Base-by-base conservation (phyloP, 1,139 yeast species). In the Protomyces inundatus region DNA sequence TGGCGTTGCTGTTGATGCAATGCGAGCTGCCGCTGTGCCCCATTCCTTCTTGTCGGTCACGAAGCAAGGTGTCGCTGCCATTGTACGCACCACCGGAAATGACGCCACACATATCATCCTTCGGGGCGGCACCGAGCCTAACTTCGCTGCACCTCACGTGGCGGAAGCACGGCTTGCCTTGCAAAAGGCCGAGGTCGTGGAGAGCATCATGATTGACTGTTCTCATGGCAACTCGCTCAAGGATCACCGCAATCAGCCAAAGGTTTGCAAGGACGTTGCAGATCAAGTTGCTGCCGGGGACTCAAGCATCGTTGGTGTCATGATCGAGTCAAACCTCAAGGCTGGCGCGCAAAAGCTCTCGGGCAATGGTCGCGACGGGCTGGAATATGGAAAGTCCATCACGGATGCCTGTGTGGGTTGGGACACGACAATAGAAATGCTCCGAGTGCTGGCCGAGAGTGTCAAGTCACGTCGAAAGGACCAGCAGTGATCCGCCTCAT, bases 11-110 rank as follows among this genome's bases (percentile, higher is more conserved):
- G 79, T 93, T 68, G 98, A 90, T 75, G 98, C 98, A 45, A 88
- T 89, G 69, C 84, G 86, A 75, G 95, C 98, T 62, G 95, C 98
- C 65, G 83, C 95, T 58, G 87, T 86, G 75, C 84, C 95, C 52
- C 98, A 93, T 75, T 98, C 90, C 77, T 93, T 93, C 81, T 84
- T 93, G 87, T 93, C 96, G 68, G 97, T 93, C 73, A 91, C 98
- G 66, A 93, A 93, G 78, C 93, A 89, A 97, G 98, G 76, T 90
- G 88, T 79, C 81, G 84, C 73, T 93, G 96, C 62, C n/a, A 58
- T 58, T 30, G 62, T 58, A 12, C 34, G 58, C 10, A 64, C 66
- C 12, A 55, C 64, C 7, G 69, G 69, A 14, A 67, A 67, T 52
- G 70, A 69, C 45, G 66, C 65, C 58, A 85, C 93, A 75, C 88